Base-by-base conservation (phyloP, 495 filamentous ascomycete genomes). In the Wilcoxina mikolae region DNA sequence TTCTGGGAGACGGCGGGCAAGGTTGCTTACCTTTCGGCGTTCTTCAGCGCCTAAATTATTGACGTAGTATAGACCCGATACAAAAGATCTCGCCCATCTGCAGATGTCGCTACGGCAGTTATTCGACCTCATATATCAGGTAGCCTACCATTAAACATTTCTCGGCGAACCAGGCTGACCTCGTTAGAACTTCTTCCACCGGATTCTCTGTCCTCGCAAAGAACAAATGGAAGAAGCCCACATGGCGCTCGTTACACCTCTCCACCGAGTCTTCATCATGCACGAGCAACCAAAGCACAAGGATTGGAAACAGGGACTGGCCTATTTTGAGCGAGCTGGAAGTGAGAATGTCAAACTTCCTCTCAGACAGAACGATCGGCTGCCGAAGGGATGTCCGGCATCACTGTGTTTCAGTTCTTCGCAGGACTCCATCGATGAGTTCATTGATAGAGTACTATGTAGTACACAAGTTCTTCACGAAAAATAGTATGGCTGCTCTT, bases 81-180 rank as follows among this genome's bases (percentile, higher is more conserved):
- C 47, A 1, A 50, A 50, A n/a, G 47, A 50, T 50, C 47, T 50
- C 22, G 24, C 15, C 9, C 27, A 28, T 29, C 47, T 50, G 22
- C 47, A 50, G n/a, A 50, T 33, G 47, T 27, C 15, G 20, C 23
- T 50, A 11, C 15, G 47, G 24, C 47, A 50, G 22, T 15, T 50
- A 15, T 50, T 50, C 29, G 27, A 50, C 47, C 27, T 50, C 20
- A 50, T 33, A 33, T 50, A 50, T 29, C 47, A 50, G 47, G 47
- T 50, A 28, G 15, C 11, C 23, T 11, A 3, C 43, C 35, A 18
- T 39, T 39, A 5, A 1, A 18, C n/a, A n/a, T n/a, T n/a, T 2
- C 35, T 5, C 20, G 15, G 20, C 4, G 35, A 39, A 18, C 35
- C 15, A 15, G 20, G 22, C 43, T 46, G 23, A 46, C 24, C 15